phyloP scores from a whole-genome alignment of 805 yeast species.

The Kluyveromyces wickerhamii region DNA sequence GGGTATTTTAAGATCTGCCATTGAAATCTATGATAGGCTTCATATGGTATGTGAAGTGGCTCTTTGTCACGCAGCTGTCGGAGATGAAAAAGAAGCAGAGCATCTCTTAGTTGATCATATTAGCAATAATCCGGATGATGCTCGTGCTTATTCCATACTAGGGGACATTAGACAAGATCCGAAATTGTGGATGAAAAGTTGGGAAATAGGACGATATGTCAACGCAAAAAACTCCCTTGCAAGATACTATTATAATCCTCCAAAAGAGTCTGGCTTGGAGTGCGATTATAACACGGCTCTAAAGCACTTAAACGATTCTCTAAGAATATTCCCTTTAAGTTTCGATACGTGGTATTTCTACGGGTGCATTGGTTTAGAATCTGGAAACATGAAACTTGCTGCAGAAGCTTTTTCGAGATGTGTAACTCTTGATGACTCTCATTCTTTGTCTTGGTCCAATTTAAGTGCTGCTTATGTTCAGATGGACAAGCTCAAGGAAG shows the following conservation, averaged over 20 bases:
- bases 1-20: constrained; percentile 79
- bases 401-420: constrained; percentile 90
- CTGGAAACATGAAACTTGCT: constrained; percentile 62
- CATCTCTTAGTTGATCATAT: constrained; percentile 49
- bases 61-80: constrained; percentile 80
- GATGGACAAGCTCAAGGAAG: constrained; percentile 60
- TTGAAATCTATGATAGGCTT: constrained; percentile 79
- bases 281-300: constrained; percentile 50
- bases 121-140: constrained; percentile 55
- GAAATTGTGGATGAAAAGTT: constrained; percentile 68
- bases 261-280: constrained; percentile 41
- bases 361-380: constrained; percentile 83
- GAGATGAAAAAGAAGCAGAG: constrained; percentile 61
- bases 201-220: constrained; percentile 78
- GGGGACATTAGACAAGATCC: constrained; percentile 85
- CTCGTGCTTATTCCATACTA: constrained; percentile 71
- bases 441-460: constrained; percentile 84
- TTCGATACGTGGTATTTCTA: constrained; percentile 85
- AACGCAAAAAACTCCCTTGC: constrained; percentile 83
- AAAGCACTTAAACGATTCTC: constrained; percentile 63
- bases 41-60: constrained; percentile 77
- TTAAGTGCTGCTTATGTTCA: constrained; percentile 71
- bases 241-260: constrained; percentile 60
- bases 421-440: constrained; percentile 74
- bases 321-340: constrained; percentile 63